Evolutionary conservation across 371 early-diverging fungal genomes (phyloP), one percentile per base, ranked within the genome.

Genomic region (Rhizomucor miehei): DNA sequence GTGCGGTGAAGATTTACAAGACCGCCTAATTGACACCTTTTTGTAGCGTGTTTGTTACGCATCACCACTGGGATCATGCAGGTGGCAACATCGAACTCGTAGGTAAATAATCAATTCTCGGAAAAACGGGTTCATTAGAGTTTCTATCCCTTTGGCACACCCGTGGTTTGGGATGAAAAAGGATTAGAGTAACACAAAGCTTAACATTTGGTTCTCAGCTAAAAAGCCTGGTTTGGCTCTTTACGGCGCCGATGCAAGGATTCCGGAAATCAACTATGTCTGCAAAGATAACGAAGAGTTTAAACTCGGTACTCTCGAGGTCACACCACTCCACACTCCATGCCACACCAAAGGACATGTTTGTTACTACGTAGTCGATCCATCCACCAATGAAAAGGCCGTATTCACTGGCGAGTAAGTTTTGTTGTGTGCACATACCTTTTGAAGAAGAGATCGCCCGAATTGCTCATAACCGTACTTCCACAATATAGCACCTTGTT

Each of bases 281-380:
- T 85, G 91, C 39, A 73, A 75, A 48, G 87, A 93, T 69, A 81
- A 80, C 52, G 88, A 87, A 44, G 78, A 84, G 47, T 91, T 92
- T 64, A 82, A 79, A 38, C 59, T 95, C 14, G 91, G 94, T 38
- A 73, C 75, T 3, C 62, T 92, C 19, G 72, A 73, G 21, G 63
- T 89, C 20, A 81, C 79, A n/a, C 77, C 88, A 0, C 63, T 90
- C 1, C 75, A 81, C 64, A 95, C 95, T 6, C 80, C 82, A 24
- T 91, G 96, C 57, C 97, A 97, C 67, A 97, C 97, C 23, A 84
- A 80, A 51, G 92, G 95, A 36, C 88, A 89, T 67, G 86, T 94
- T 9, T 86, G 88, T 56, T 95, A 88, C 72, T 93, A 83, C 66
- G 85, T 92, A 25, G 77, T 67, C 17, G 89, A 85, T 60, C 70